These are phyloP conservation scores for Mucor saturninus DNA, from an alignment of 371 early-diverging fungal species.

Conservation along the genomic window DNA sequence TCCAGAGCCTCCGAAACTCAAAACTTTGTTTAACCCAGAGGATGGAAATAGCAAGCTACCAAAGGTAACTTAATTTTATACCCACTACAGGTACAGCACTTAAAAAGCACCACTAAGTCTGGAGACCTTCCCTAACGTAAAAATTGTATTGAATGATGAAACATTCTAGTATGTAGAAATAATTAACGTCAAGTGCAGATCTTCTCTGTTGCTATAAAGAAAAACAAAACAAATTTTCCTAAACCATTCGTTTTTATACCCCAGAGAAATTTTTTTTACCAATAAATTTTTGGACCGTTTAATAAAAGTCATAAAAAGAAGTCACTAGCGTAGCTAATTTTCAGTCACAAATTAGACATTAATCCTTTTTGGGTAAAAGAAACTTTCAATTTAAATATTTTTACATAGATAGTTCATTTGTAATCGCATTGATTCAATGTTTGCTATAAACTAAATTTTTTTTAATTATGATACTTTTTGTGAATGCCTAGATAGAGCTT, in stretches of 20 bases:
- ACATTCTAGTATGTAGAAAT: constrained; percentile 30
- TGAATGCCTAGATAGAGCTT: too few species aligned
- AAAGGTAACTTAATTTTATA: constrained; percentile 16
- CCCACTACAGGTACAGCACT: constrained; percentile 31
- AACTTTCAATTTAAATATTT: too few species aligned
- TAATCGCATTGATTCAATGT: too few species aligned
- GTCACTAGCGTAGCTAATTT: too few species aligned
- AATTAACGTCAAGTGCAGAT: constrained; percentile 34
- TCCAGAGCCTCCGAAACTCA: constrained; percentile 18
- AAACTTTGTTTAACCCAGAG: constrained; percentile 18
- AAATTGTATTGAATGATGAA: constrained; percentile 26
- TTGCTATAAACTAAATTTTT: too few species aligned
- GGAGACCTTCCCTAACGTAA: constrained; percentile 39
- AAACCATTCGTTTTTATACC: background rate
- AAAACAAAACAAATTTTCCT: constrained; percentile 3
- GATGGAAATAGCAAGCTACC: constrained; percentile 17
- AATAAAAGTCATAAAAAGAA: too few species aligned
- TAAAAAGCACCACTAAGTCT: constrained; percentile 22
- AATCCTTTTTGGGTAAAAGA: too few species aligned
- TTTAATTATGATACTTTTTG: too few species aligned
- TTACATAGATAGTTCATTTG: too few species aligned
- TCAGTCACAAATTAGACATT: too few species aligned
- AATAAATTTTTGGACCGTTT: too few species aligned
- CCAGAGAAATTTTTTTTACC: too few species aligned
- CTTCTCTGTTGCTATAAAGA: constrained; percentile 34